Evolutionary conservation across 352 stramenopile genomes (phyloP), one percentile per base, ranked within the genome.

Genomic region (Globisporangium abappressorium): DNA sequence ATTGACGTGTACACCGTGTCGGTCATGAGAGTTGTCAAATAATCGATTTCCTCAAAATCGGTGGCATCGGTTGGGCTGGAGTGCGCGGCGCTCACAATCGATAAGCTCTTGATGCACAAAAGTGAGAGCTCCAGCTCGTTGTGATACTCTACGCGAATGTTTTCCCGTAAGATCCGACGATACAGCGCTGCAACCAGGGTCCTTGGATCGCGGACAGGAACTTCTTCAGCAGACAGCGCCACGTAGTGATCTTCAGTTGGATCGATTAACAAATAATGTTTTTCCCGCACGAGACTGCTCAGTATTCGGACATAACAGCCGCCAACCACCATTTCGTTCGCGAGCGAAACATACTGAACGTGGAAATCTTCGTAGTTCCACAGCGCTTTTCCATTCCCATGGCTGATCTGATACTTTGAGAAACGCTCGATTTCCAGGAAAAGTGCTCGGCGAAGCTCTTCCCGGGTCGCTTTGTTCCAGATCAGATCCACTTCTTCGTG

Each of bases 311-410:
- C 81, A 69, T 98, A 99, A 54, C 92, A 92, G 26, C 82, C 91
- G 28, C 92, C 94, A 34, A 98, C 92, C 26, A 90, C 69, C 2
- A 97, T 68, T 72, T 98, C 94, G 26, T 87, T 75, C 14, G 77
- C 72, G 7, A 99, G 74, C 34, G 89, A 98, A 28, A 83, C 65
- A 73, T 98, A 99, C 1, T 87, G 71, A 14, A 99, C 92, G 15
- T 62, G 69, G 64, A 98, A 99, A 74, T 99, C 94, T 75, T 98
- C 92, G 66, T 97, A 95, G 70, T 99, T 99, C 97, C 97, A 99
- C 18, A 93, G 79, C 36, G 95, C 87, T 62, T 92, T 87, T 58
- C 90, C 85, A 49, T 69, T 74, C 2, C 77, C 84, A 20, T 78
- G 73, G n/a, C 73, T 87, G 43, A 80, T 84, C 58, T 93, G 84